Base-by-base conservation (phyloP, 2,329 filamentous ascomycete genomes). In the Aureobasidium leucospermi region DNA sequence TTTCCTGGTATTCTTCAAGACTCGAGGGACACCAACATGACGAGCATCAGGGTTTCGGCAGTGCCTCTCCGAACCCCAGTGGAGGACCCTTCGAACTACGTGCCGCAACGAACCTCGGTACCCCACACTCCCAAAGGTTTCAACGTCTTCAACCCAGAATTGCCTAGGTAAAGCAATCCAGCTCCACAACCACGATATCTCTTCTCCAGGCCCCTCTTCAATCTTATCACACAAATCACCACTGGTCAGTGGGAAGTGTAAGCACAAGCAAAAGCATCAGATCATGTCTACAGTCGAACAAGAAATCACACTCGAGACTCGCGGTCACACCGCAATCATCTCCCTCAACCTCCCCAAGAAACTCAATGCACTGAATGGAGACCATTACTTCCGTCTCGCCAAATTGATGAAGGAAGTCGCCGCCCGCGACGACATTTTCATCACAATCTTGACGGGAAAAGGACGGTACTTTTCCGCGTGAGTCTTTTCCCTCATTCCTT, bases 401-500 rank as follows among this genome's bases (percentile, higher is more conserved):
- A 80, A 83, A 66, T 80, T 84, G 51, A 76, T 99, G 70, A 83
- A 87, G 60, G 86, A 96, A 70, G 80, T 97, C 51, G 92, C 90
- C 15, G 80, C 78, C 8, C 85, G 85, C 64, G 85, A 93, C 62
- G 89, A 96, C 64, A 85, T 96, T 61, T 89, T 82, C 69, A 85
- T 96, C 67, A 97, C 93, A 3, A 79, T 97, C 10, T 70, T 97
- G 3, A 89, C 90, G 0, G 94, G 85, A 68, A 92, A 84, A 61
- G 93, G 93, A 11, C 80, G 81, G 3, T 86, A 79, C 72, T 97
- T 97, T 77, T 96, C 91, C 9, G 92, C 93, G 89, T 96, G 81
- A 68, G 83, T 66, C 16, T 2, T 19, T 46, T 39, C n/a, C 23
- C 23, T 36, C 29, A 45, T 8, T 43, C 2, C 31, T 52, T 28